Evolutionary conservation across 768 basidiomycete genomes (phyloP).

Genomic region (Tylopilus cervinicoccineus): DNA sequence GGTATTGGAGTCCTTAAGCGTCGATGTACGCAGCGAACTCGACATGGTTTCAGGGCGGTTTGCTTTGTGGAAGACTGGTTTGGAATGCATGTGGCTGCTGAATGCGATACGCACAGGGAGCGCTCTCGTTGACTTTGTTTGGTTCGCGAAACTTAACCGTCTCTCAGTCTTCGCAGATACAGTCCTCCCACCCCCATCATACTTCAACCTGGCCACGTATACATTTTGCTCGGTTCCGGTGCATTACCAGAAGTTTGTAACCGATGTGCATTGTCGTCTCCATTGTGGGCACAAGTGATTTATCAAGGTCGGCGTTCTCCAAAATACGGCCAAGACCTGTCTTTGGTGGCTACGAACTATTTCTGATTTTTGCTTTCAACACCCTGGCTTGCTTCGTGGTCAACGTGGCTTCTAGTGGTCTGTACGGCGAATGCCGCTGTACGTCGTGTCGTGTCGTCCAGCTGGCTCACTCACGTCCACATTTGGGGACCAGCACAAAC

Average conservation of each 20-base stretch:
- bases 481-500: conserved; percentile 9
- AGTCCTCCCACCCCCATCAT: conserved; percentile 21
- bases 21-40: conserved; percentile 48
- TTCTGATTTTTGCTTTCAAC: conserved; percentile 22
- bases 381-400: conserved; percentile 18
- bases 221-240: conserved; percentile 37
- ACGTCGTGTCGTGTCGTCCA: conserved; percentile 1
- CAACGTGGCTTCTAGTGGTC: conserved; percentile 6
- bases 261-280: conserved; percentile 5
- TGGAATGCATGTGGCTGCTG: conserved; percentile 20
- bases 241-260: conserved; percentile 19
- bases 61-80: conserved; percentile 21
- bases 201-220: conserved; percentile 26
- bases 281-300: conserved; percentile 1
- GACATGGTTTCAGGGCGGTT: conserved; percentile 46
- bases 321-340: conserved; percentile 33
- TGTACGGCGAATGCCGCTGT: conserved; percentile 7
- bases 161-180: conserved; percentile 17
- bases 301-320: not conserved
- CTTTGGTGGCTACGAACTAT: conserved; percentile 11
- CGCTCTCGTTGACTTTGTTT: conserved; percentile 11
- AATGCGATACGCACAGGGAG: conserved; percentile 37
- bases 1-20: conserved; percentile 46
- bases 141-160: conserved; percentile 12
- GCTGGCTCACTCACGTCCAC: conserved; percentile 14